Evolutionary conservation across 2,329 filamentous ascomycete species (phyloP).

Genomic region (Aspergillus terreus): DNA sequence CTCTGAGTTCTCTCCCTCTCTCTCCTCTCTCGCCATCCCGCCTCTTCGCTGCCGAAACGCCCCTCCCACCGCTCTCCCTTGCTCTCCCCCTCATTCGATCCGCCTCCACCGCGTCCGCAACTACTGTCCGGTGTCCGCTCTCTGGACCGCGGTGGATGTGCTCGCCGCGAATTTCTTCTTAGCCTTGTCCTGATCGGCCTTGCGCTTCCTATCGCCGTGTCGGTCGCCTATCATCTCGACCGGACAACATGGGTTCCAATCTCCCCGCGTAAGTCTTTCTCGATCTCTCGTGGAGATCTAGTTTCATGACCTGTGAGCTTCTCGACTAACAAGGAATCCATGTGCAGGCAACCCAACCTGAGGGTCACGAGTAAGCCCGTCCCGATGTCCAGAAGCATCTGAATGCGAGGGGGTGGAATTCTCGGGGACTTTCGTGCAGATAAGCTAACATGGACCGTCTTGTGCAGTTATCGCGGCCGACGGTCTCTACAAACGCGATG

Average conservation of each 20-base stretch:
- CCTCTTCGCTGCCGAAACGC: not conserved
- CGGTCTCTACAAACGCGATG: constrained; percentile 97
- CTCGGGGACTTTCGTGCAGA: not conserved
- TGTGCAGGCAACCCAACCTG: constrained; percentile 72
- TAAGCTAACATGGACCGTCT: constrained; percentile 5
- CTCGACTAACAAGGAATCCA: constrained; percentile 18
- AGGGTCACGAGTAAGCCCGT: constrained; percentile 76
- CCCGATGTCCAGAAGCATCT: not conserved
- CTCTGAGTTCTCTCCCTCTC: not conserved
- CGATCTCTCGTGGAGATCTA: not conserved
- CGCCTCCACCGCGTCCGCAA: constrained; percentile 6
- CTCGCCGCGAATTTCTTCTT: constrained; percentile 24
- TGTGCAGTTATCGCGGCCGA: constrained; percentile 90
- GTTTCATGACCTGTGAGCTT: not conserved
- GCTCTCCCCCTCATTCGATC: constrained; percentile 5
- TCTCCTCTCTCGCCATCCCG: not conserved
- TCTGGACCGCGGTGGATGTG: constrained; percentile 31
- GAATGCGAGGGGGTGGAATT: not conserved
- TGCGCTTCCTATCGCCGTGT: constrained; percentile 23
- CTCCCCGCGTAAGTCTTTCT: constrained; percentile 57
- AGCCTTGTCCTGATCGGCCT: constrained; percentile 36
- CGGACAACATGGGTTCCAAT: constrained; percentile 53
- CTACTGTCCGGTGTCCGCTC: constrained; percentile 10
- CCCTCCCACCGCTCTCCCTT: constrained; percentile 2
- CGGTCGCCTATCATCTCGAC: constrained; percentile 13